Base-by-base conservation (phyloP, 148 eudicot species). In the Rhododendron vialii region DNA sequence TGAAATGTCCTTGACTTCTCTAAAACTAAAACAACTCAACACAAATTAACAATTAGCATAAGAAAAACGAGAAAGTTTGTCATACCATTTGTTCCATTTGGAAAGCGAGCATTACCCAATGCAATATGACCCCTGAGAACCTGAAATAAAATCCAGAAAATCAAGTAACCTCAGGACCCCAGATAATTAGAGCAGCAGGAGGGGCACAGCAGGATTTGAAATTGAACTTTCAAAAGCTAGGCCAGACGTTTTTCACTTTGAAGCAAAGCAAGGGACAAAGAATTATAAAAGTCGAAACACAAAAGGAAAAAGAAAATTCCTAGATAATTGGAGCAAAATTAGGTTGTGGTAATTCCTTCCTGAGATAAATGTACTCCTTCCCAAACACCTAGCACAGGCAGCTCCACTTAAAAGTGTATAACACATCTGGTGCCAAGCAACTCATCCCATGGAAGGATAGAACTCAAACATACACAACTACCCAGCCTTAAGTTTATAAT, bases 61-160 rank as follows among this genome's bases (percentile, higher is more conserved):
- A 26, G 48, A 30, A 61, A 76, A 85, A 33, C 4, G 24, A 18
- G 67, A 50, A 35, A 53, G 86, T 28, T 17, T 28, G 14, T 77
- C 86, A 43, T 95, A 96, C 99, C 98, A 85, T 88, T 94, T 57
- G 98, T 94, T 93, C 99, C 99, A 91, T 90, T 93, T 3, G 98
- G 98, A 93, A 97, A 97, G 87, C 94, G 88, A 84, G 99, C 99
- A 92, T 87, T 90, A 43, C 93, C 98, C 92, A 97, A 82, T 43
- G 93, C 92, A 86, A 97, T 93, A 84, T 97, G 99, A 69, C 99
- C 98, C 91, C 94, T 93, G 74, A 97, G 95, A 90, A 97, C 99
- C 99, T 97, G 92, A 92, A 61, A 90, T 26, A 85, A 51, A 81
- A 69, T 38, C 57, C 85, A 84, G 45, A 83, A 83, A 79, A 43